Base-by-base conservation (phyloP, 306 rosid species). In the Vigna radiata region DNA sequence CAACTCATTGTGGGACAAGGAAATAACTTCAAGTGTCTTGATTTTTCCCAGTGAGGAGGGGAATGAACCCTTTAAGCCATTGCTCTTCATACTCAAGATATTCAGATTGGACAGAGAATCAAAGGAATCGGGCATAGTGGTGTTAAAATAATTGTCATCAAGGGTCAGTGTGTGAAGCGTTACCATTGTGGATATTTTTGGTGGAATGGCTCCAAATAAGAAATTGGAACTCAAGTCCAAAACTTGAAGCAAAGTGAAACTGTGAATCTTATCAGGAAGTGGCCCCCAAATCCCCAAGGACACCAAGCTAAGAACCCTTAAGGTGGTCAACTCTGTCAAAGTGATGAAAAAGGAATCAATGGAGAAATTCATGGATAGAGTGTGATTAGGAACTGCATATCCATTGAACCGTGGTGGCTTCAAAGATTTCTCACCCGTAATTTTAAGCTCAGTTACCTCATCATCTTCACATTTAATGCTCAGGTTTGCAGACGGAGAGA, bases 211-310 rank as follows among this genome's bases (percentile, higher is more conserved):
- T 80, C 94, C 97, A 77, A 70, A 90, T 16, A 93, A 65, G 88
- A 83, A 93, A 86, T 93, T 93, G 10, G 92, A 93, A 85, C 94
- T 87, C 83, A 93, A 76, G 73, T 90, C 97, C 81, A 93, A 61
- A 79, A 85, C 77, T 82, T 90, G 89, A 78, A 93, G 94, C 31
- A 84, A 83, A 77, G 92, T 81, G 23, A 90, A 82, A 72, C 87
- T 49, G 48, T 85, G 97, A 90, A 93, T 86, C 80, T 85, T 87
- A 50, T 90, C 92, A 48, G 97, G 86, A 47, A 93, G 83, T 61
- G 82, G 88, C 12, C 97, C 97, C 97, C 97, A 93, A 75, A 93
- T 83, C 46, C 97, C 97, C 88, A 93, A 68, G 63, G 87, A 93
- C 82, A 89, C 96, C 73, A 93, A 82, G 79, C 86, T 89, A 62